Percentiles rank a stretch among this genome's conserved stretches.
Conservation (phyloP, 768 basidiomycete genomes). For the Paxillus ammoniavirescens region DNA sequence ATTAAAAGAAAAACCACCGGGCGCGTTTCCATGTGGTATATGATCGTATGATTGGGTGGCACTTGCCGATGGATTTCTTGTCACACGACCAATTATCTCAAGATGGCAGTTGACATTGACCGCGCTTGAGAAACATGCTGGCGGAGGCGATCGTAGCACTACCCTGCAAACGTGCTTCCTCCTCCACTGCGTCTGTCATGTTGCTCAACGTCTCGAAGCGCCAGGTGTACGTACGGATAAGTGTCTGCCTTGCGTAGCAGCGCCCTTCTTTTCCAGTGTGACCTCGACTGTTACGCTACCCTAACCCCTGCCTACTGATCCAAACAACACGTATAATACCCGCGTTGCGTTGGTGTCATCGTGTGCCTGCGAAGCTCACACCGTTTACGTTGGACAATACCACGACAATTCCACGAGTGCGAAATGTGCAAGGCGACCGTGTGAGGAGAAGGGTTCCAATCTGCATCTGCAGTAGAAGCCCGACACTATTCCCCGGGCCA, state of each 20-base stretch:
- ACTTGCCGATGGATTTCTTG: neutral
- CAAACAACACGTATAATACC: slow-evolving; percentile 60
- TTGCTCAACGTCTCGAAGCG: slow-evolving; percentile 58
- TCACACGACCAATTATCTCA: neutral
- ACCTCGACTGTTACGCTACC: slow-evolving; percentile 30
- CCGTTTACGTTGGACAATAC: slow-evolving; percentile 78
- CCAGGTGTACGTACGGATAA: too few species aligned
- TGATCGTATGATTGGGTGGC: neutral
- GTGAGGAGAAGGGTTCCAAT: slow-evolving; percentile 71
- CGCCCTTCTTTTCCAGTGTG: slow-evolving; percentile 14
- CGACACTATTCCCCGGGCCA: slow-evolving; percentile 54
- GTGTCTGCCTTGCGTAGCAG: too few species aligned
- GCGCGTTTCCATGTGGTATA: neutral
- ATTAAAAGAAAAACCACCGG: neutral
- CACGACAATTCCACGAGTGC: slow-evolving; percentile 71
- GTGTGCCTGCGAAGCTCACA: slow-evolving; percentile 56
- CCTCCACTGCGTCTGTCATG: slow-evolving; percentile 58
- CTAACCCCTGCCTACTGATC: slow-evolving; percentile 49
- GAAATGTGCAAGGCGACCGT: slow-evolving; percentile 57
- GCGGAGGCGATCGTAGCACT: neutral
- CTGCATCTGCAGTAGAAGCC: slow-evolving; percentile 47
- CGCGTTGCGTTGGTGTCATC: slow-evolving; percentile 64
- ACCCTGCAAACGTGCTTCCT: slow-evolving; percentile 25
- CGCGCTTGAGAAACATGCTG: neutral
- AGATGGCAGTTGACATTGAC: neutral